These are phyloP conservation scores for Otatea glauca DNA, from an alignment of 176 grass and related monocot genomes.

Conservation along the genomic window DNA sequence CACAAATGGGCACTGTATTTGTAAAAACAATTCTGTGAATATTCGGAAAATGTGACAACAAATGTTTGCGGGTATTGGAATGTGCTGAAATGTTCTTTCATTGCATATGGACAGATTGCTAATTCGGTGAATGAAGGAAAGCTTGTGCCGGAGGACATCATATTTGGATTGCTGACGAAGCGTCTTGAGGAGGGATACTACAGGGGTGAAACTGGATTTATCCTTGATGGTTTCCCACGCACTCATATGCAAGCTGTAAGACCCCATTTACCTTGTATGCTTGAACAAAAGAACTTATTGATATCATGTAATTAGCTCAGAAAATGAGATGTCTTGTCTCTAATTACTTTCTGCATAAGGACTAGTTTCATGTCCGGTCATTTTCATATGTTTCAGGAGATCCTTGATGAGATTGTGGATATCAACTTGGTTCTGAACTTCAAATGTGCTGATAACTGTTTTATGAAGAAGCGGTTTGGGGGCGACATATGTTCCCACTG, in stretches of 20 bases:
- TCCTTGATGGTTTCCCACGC: slow-evolving; percentile 90
- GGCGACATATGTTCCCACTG: slow-evolving; percentile 75
- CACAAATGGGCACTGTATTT: neutral
- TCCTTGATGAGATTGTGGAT: slow-evolving; percentile 89
- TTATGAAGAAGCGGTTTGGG: slow-evolving; percentile 70
- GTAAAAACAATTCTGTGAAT: neutral
- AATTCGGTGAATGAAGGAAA: slow-evolving; percentile 82
- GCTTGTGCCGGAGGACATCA: slow-evolving; percentile 86
- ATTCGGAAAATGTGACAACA: neutral
- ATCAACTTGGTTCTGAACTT: slow-evolving; percentile 95
- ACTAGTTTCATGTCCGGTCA: slow-evolving; percentile 12
- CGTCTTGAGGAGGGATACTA: slow-evolving; percentile 84
- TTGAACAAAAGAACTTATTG: neutral
- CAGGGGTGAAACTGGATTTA: slow-evolving; percentile 92
- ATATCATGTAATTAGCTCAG: neutral
- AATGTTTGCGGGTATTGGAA: neutral
- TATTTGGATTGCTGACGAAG: slow-evolving; percentile 91
- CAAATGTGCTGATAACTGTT: slow-evolving; percentile 77
- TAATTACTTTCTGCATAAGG: neutral
- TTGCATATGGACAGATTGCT: slow-evolving; percentile 61
- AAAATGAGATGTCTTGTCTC: neutral
- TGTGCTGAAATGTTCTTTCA: neutral
- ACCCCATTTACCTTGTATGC: neutral
- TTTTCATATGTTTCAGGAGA: slow-evolving; percentile 63
- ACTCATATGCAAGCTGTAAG: slow-evolving; percentile 85